Base-by-base conservation (phyloP, 129 eudicot genomes). In the Mikania micrantha region DNA sequence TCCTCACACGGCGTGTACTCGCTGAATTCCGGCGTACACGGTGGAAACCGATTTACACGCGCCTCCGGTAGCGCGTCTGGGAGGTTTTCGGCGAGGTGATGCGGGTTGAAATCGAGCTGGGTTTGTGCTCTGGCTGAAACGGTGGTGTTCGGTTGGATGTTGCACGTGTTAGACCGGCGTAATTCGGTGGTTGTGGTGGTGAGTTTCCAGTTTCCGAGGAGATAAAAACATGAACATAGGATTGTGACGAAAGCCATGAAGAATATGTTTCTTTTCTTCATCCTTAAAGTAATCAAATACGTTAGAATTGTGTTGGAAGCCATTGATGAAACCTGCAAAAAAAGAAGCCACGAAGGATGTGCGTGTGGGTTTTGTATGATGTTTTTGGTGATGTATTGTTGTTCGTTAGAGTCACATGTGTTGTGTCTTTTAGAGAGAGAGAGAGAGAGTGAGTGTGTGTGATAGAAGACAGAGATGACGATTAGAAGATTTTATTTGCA, bases 1-100 rank as follows among this genome's bases (percentile, higher is more conserved):
- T 93, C 96, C 66, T 93, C 82, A 56, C 99, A 93, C 13, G 99
- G 96, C 15, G 96, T 89, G 88, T 89, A 86, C 78, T 93, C 99
- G 49, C 90, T 81, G 74, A 74, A 66, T 9, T 79, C 52, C 0
- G 79, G 0, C 38, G 48, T 4, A 61, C 99, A 93, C 9, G 95
- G 48, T 0, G 96, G 96, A 72, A 82, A 42, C 25, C 70, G 90
- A 0, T 28, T 8, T 0, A 7, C 90, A 85, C 88, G 82, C 82
- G 88, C 88, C 75, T 31, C 59, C 44, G 82, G 69, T 3, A 57
- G 44, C n/a, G 70, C 9, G 67, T 61, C 1, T 2, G 74, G 82
- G 24, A 73, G 67, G 42, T 78, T 63, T 0, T 79, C 88, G 1
- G 96, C 88, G 2, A 34, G 41, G 86, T 92, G 98, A 85, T 84